Conservation (phyloP, 768 basidiomycete genomes). For the Leccinum longicurvipes region DNA sequence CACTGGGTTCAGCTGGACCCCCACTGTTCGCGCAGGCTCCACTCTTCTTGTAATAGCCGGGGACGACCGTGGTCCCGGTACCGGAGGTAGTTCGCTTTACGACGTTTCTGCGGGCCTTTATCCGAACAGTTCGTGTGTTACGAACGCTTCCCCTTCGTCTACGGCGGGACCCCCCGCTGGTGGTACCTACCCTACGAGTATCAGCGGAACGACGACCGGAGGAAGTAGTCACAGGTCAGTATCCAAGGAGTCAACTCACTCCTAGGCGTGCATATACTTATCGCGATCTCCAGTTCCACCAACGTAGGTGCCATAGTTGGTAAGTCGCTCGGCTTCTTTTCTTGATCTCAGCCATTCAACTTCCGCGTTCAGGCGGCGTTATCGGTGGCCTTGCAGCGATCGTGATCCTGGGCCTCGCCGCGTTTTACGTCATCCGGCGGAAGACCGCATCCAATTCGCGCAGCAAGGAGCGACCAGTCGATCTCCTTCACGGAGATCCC, state of each 20-base stretch:
- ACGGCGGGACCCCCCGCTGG: slow-evolving; percentile 77
- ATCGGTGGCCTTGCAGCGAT: slow-evolving; percentile 54
- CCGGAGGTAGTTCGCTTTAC: slow-evolving; percentile 59
- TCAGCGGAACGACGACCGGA: slow-evolving; percentile 30
- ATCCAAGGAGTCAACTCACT: not conserved
- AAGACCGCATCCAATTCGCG: slow-evolving; percentile 35
- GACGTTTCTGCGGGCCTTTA: slow-evolving; percentile 52
- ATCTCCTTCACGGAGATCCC: slow-evolving; percentile 58
- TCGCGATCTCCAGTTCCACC: slow-evolving; percentile 25
- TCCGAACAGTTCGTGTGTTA: slow-evolving; percentile 55
- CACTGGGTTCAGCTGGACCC: slow-evolving; percentile 68
- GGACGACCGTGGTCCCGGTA: slow-evolving; percentile 63
- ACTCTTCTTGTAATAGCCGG: slow-evolving; percentile 65
- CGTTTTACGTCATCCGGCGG: slow-evolving; percentile 50
- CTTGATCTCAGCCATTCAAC: slow-evolving; percentile 4
- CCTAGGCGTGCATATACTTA: not conserved
- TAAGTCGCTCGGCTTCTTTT: slow-evolving; percentile 13
- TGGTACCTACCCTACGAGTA: slow-evolving; percentile 61
- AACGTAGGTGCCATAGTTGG: slow-evolving; percentile 53
- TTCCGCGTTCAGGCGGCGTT: slow-evolving; percentile 42
- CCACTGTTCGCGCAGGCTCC: slow-evolving; percentile 60
- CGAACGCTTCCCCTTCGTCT: slow-evolving; percentile 63
- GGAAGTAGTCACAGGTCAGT: slow-evolving; percentile 26
- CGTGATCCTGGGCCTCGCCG: slow-evolving; percentile 39
- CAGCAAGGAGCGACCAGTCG: slow-evolving; percentile 57